Base-by-base conservation (phyloP, 2,329 filamentous ascomycete genomes). In the Aspergillus hortae region DNA sequence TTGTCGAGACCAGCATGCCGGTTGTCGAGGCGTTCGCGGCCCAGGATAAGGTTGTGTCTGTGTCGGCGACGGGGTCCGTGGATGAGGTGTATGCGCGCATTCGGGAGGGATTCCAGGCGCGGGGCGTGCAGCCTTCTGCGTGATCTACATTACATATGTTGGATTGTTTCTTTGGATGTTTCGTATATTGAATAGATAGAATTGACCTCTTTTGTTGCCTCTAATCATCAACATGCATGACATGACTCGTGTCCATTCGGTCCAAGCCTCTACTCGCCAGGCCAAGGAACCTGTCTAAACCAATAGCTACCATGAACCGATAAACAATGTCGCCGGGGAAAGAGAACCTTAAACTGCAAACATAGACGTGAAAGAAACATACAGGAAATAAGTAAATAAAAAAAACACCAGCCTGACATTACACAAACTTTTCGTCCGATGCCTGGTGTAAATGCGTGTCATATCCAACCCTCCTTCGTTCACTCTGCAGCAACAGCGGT, bases 1-100 rank as follows among this genome's bases (percentile, higher is more conserved):
- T 97, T 68, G 78, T 95, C 63, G 91, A 97, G 74, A 96, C 91
- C 2, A 96, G 90, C 75, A 96, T 97, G 92, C 94, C 94, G 23
- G 94, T 97, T 44, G 90, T 99, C 49, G 82, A 95, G 62, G 84
- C 90, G 69, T 97, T 88, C 71, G 85, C 87, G 66, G 78, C 79
- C 64, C 79, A 92, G 74, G 85, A 83, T 63, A 86, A 86, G 68
- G 90, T 97, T 14, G 83, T 95, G 69, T 89, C 86, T 76, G 81
- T 97, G 42, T 79, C 86, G 62, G 90, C 92, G 27, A 87, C 85
- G 23, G 80, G 83, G 41, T 64, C 74, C 6, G 86, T 89, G 2
- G 85, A 89, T 25, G 80, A 82, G 55, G 83, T 87, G 15, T 87
- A 86, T 68, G 68, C 73, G 58, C 68, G 77, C 50, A 80, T 86